phyloP scores from a whole-genome alignment of 2,329 filamentous ascomycete genomes.

The Fonsecaea erecta region DNA sequence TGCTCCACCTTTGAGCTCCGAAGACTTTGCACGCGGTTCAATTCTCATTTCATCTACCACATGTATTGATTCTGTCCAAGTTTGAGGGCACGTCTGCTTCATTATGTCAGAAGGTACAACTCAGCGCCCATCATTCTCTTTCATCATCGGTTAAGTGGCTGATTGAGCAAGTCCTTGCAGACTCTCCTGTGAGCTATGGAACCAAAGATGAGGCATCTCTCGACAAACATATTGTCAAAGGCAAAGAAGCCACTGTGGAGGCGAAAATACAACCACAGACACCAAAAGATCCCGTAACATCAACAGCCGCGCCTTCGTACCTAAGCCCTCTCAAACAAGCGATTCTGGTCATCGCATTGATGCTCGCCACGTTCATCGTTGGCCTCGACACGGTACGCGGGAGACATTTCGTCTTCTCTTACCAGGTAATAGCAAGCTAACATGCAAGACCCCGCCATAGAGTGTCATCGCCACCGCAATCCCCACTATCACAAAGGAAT shows the following conservation, averaged over 20 bases:
- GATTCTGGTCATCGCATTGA: conserved; percentile 26
- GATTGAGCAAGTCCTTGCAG: neutral
- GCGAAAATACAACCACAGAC: neutral
- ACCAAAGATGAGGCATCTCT: neutral
- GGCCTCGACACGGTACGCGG: conserved; percentile 23
- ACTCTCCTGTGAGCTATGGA: neutral
- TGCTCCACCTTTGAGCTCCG: no score
- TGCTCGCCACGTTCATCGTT: conserved; percentile 30
- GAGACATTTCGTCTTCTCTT: neutral
- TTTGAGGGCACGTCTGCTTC: neutral
- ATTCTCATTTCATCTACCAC: neutral
- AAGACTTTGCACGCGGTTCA: neutral
- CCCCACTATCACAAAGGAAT: conserved; percentile 43
- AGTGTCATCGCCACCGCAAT: conserved; percentile 44
- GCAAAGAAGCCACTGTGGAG: neutral
- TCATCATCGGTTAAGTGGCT: neutral
- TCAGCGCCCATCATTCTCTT: neutral
- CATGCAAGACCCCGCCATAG: neutral
- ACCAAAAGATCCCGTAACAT: neutral
- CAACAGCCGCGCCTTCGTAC: neutral
- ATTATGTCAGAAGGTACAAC: neutral
- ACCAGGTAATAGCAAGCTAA: neutral
- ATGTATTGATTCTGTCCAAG: neutral
- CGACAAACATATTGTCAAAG: neutral
- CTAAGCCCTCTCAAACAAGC: conserved; percentile 19